Conservation (phyloP, 768 basidiomycete species). For the Rhizopogon rudus region DNA sequence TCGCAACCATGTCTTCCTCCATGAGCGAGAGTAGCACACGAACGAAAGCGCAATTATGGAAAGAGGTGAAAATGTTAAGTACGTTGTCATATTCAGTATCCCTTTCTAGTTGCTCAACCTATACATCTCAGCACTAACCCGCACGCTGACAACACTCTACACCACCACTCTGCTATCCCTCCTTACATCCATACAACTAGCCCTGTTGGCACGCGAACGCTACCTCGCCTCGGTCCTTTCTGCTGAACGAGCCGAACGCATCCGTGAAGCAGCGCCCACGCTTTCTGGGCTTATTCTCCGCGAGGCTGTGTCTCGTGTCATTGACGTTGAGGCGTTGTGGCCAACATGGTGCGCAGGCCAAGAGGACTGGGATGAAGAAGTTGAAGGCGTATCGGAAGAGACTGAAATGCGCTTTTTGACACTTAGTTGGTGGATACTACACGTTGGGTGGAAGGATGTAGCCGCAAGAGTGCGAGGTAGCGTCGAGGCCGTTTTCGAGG, state of each 20-base stretch:
- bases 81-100: slow-evolving; percentile 12
- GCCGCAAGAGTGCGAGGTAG: slow-evolving; percentile 65
- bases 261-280: slow-evolving; percentile 32
- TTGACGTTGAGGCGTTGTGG: slow-evolving; percentile 21
- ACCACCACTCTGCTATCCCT: slow-evolving; percentile 80
- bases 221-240: slow-evolving; percentile 69
- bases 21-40: slow-evolving; percentile 24
- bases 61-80: slow-evolving; percentile 88
- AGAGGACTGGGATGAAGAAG: slow-evolving; percentile 24
- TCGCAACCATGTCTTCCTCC: slow-evolving; percentile 2
- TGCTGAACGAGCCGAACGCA: slow-evolving; percentile 55
- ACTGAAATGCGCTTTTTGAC: slow-evolving; percentile 79
- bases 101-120: not conserved
- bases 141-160: slow-evolving; percentile 84
- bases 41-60: slow-evolving; percentile 86
- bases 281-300: slow-evolving; percentile 17
- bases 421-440: slow-evolving; percentile 89
- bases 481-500: slow-evolving; percentile 81
- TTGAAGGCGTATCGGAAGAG: slow-evolving; percentile 49
- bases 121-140: slow-evolving; percentile 64
- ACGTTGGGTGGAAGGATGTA: slow-evolving; percentile 89
- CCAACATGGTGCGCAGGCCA: slow-evolving; percentile 18
- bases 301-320: slow-evolving; percentile 20
- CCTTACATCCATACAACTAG: slow-evolving; percentile 84
- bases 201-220: slow-evolving; percentile 74